phyloP scores from a whole-genome alignment of 306 rosid species.

The Acacia confusa region DNA sequence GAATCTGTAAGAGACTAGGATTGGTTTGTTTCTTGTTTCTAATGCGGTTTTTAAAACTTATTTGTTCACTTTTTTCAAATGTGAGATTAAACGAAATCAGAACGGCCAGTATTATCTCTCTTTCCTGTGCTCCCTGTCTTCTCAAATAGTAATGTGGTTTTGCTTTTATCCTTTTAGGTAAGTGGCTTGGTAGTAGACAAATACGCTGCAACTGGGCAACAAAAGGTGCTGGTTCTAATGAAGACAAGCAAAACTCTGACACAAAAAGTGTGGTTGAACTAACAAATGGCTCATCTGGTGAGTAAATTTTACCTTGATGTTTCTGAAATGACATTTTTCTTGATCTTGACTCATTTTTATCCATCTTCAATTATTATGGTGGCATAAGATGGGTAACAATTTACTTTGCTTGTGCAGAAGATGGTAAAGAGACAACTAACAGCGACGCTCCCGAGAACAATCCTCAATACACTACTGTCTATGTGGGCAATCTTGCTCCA shows the following conservation, averaged over 20 bases:
- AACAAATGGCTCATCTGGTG: conserved; percentile 90
- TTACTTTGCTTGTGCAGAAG: conserved; percentile 61
- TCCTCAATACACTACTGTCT: conserved; percentile 93
- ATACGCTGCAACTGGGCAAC: conserved; percentile 99
- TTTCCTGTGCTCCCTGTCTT: conserved; percentile 2
- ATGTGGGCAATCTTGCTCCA: conserved; percentile 92
- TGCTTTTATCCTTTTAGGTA: conserved; percentile 52
- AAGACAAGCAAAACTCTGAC: conserved; percentile 81
- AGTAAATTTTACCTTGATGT: conserved; percentile 24
- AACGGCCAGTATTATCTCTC: not conserved
- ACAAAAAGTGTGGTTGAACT: conserved; percentile 85
- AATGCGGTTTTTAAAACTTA: not conserved
- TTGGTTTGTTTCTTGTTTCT: not conserved
- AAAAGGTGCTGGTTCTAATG: conserved; percentile 82
- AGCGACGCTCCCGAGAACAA: conserved; percentile 93
- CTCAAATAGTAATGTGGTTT: not conserved
- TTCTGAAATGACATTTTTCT: no score
- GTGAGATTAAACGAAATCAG: not conserved
- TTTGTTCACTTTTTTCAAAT: not conserved
- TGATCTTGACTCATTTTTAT: no score
- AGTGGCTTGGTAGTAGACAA: conserved; percentile 98
- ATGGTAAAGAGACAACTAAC: conserved; percentile 75
- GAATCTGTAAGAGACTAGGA: not conserved
- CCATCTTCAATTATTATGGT: not conserved
- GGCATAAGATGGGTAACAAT: not conserved